Base-by-base conservation (phyloP, 2,329 filamentous ascomycete genomes). In the Nigrospora oryzae region DNA sequence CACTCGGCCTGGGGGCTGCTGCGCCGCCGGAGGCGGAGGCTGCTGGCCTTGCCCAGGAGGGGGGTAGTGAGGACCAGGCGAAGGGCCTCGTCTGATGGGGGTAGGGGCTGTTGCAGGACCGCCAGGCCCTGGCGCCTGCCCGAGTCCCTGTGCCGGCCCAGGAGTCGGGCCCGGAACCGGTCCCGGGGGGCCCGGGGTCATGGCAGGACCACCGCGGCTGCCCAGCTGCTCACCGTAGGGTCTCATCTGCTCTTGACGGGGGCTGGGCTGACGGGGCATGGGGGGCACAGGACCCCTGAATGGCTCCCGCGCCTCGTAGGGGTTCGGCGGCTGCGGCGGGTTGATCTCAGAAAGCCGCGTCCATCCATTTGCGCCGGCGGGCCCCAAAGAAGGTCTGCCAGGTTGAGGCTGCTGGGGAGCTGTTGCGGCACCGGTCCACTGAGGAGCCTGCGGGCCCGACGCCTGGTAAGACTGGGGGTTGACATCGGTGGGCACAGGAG, bases 381-480 rank as follows among this genome's bases (percentile, higher is more conserved):
- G 72, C 5, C 68, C 77, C 15, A 82, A 77, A 45, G 83, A 83
- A 32, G 83, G 83, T 15, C 78, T 77, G 68, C 62, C 60, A 56
- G 63, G 64, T 46, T 67, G 69, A 38, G 66, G 63, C 49, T 67
- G 66, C 37, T 66, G 65, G 48, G 75, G 73, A 41, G 81, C 79
- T 37, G 80, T 79, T 37, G 82, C 79, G 47, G 47, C 47, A 16
- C 83, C 85, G 50, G 86, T 87, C 91, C 91, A 97, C 62, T 94
- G 86, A 51, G 89, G 90, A 42, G 84, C 85, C 43, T 88, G 87
- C 47, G 89, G 89, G 11, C 86, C 88, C 53, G 86, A 86, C 44
- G 93, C 84, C 36, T 86, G 86, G 58, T 97, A 97, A 7, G 90
- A 87, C 59, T 95, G 89, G 41, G 91, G 91, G 62, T 97, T 90